Evolutionary conservation across 768 basidiomycete species (phyloP), one percentile per base, ranked within the genome.

Genomic region (Podaxis carcinomalis): DNA sequence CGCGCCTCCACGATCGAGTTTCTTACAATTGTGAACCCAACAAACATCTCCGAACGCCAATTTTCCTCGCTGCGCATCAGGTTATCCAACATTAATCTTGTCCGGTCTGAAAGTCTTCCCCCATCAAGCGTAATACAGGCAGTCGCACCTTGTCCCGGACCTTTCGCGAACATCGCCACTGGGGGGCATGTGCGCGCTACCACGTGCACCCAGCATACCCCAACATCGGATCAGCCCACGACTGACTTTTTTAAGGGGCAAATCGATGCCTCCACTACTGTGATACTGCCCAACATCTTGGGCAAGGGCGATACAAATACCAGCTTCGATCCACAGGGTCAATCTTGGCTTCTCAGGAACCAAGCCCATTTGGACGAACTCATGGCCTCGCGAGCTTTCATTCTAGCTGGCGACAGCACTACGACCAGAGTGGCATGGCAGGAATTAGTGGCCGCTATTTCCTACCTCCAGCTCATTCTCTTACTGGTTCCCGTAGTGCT

Each of bases 381-480:
- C 37, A 57, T 65, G 53, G 39, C 56, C 19, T 63, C 64, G 2
- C 49, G 64, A 25, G 51, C 47, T 9, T 37, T 64, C 44, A 52
- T 65, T 44, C 47, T 62, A 4, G 55, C 44, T 11, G 64, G 62
- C 36, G 28, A 63, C 44, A 32, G 37, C 21, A 36, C n/a, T 10
- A 19, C 35, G 35, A 47, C 54, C 1, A 35, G 19, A 23, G 39
- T 65, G 0, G 36, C 27, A 25, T 57, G 54, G 35, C 21, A 62
- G 25, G 40, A 59, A n/a, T 23, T 19, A 14, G 52, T 57, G 16
- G 51, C 62, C 9, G 64, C 62, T 9, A 39, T 65, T 11, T 63
- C 64, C 5, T 63, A 65, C 36, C 56, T 63, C 32, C 64, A 65
- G 44, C 47, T 63, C 21, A 36, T 59, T 16, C 57, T 65, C 3